Evolutionary conservation across 768 basidiomycete species (phyloP).

Genomic region (Kwoniella bestiolae): DNA sequence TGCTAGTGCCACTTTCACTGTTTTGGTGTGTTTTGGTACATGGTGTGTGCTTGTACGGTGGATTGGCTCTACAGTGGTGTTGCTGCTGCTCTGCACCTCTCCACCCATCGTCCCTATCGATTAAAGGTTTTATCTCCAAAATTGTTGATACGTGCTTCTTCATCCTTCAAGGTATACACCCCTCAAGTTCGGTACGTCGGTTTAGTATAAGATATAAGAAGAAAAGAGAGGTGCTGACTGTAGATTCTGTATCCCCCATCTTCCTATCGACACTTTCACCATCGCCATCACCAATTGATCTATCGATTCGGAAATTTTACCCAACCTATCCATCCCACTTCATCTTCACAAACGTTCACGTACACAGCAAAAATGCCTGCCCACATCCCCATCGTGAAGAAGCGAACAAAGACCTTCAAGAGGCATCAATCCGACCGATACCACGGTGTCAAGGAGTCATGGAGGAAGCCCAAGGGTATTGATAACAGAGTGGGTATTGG

Average conservation of each 20-base stretch:
- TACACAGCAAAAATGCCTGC: constrained; percentile 52
- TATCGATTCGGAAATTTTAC: background rate
- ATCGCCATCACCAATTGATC: background rate
- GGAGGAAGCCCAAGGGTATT: constrained; percentile 99
- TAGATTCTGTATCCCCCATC: background rate
- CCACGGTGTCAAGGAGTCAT: constrained; percentile 94
- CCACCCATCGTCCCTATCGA: background rate
- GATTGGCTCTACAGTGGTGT: background rate
- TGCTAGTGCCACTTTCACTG: background rate
- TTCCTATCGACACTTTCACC: constrained; percentile 1
- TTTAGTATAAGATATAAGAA: background rate
- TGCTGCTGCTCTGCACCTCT: background rate
- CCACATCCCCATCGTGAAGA: constrained; percentile 79
- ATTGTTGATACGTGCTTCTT: background rate
- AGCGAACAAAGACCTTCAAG: constrained; percentile 98
- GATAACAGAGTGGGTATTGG: constrained; percentile 85
- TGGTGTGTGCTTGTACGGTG: background rate
- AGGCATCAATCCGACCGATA: constrained; percentile 99
- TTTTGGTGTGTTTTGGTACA: background rate
- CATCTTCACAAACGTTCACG: too few species aligned
- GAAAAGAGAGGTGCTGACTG: constrained; percentile 2
- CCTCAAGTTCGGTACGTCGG: constrained; percentile 17
- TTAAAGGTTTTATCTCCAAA: constrained; percentile 4
- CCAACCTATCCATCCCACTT: background rate
- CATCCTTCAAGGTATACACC: constrained; percentile 23